Base-by-base conservation (phyloP, 176 grass and related monocot species). In the Pharus latifolius region DNA sequence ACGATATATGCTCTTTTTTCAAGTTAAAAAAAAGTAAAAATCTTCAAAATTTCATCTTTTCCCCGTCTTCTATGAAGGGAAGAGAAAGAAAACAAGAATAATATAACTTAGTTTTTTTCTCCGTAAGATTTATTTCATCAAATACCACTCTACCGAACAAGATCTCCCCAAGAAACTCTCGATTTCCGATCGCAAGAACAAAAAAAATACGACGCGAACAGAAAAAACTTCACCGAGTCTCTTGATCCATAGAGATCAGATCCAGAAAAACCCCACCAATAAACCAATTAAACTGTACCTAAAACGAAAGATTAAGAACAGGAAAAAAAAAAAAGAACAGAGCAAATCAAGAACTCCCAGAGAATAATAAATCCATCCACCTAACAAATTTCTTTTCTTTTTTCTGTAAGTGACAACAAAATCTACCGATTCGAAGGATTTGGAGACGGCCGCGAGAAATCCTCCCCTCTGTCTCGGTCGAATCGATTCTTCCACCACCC, bases 141-240 rank as follows among this genome's bases (percentile, higher is more conserved):
- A 32, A 60, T 33, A n/a, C 6, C 44, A 66, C 27, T 40, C 42
- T 38, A 38, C 35, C 4, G 8, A 38, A 38, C 42, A 28, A 47
- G 13, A 66, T 48, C n/a, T 30, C 40, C 27, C 57, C 57, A 60
- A 60, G 57, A 60, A 66, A 46, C 63, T 40, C 63, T 66, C 63
- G 44, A 66, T 66, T 66, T 66, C 44, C 38, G 63, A 66, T 66
- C 22, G 41, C 41, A 28, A 47, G 44, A n/a, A n/a, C 63, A 66
- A 66, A 66, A 62, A 60, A 66, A 6, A 13, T 46, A n/a, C n/a
- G n/a, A 66, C 23, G 35, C 35, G 35, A 38, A 38, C 38, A 66
- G 23, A 23, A 66, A 46, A 66, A 66, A 66, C 28, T 25, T 66
- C 63, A 66, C 63, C 23, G 63, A 66, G 63, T 22, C 63, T 46